These are phyloP conservation scores for Multifurca ochricompacta DNA, from an alignment of 768 basidiomycete species.

Conservation along the genomic window DNA sequence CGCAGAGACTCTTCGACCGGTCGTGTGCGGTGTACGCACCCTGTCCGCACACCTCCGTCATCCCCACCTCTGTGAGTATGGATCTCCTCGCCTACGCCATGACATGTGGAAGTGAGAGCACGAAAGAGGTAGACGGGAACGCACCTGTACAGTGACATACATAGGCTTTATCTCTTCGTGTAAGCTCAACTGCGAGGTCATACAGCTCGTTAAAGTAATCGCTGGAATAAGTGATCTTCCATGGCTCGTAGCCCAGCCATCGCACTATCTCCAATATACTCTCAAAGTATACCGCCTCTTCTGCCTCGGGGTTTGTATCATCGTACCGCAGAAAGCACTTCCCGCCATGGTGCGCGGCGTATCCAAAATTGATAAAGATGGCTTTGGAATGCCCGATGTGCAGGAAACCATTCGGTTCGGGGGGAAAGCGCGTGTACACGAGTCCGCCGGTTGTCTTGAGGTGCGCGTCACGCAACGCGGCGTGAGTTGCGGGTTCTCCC, in stretches of 20 bases:
- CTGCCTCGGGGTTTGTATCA: conserved; percentile 98
- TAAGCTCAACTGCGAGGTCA: conserved; percentile 80
- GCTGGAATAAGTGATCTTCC: conserved; percentile 98
- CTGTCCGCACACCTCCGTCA: conserved; percentile 67
- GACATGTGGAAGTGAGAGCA: neutral
- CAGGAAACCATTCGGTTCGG: conserved; percentile 95
- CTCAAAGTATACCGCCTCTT: conserved; percentile 93
- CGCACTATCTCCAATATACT: conserved; percentile 91
- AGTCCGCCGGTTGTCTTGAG: conserved; percentile 69
- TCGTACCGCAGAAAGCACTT: conserved; percentile 93
- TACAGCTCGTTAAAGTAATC: conserved; percentile 90
- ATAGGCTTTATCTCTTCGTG: conserved; percentile 87
- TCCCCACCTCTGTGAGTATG: conserved; percentile 80
- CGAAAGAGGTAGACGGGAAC: conserved; percentile 26
- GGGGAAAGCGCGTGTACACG: conserved; percentile 95
- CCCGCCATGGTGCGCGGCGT: conserved; percentile 89
- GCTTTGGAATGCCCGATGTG: conserved; percentile 98
- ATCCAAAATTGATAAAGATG: conserved; percentile 98
- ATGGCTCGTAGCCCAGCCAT: conserved; percentile 97
- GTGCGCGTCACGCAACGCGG: conserved; percentile 75
- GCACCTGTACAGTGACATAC: conserved; percentile 92
- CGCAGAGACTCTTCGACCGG: conserved; percentile 79
- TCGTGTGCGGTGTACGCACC: conserved; percentile 81
- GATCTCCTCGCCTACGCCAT: conserved; percentile 76
- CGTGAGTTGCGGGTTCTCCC: conserved; percentile 84